Base-by-base conservation (phyloP, 768 basidiomycete genomes). In the Gelatoporia subvermispora region DNA sequence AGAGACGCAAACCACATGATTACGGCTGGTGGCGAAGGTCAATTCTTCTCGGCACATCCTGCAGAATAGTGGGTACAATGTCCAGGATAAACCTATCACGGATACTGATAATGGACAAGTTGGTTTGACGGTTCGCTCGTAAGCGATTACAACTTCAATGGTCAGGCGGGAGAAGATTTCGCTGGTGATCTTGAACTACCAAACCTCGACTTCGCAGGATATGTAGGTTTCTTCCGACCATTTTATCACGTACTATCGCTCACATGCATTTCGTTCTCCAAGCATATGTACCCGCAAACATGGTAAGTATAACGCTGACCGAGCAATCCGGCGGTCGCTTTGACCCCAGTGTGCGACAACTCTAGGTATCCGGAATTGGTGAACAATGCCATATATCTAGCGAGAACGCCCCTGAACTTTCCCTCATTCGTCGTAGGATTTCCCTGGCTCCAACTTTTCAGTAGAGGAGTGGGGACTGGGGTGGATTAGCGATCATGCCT, bases 151-250 rank as follows among this genome's bases (percentile, higher is more conserved):
- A 80, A 79, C 53, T 79, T 74, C 63, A 75, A 81, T 43, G 78
- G 79, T 0, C 68, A 77, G 72, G 78, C 76, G 47, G 77, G 77
- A 8, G 78, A 81, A 60, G 77, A 79, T 55, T 80, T 81, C 48
- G 74, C 77, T 40, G 57, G 60, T 3, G 77, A 75, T 35, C 60
- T 78, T 22, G 61, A 61, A 0, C 63, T 81, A 17, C 66, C 71
- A 7, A 78, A 80, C 53, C 73, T 81, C 51, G 78, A 80, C 58
- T 80, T 80, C 54, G 77, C 69, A 8, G 74, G 70, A 18, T 81
- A 80, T 56, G 78, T 81, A 63, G 70, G 59, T 16, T 20, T n/a
- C 9, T 23, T 34, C n/a, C 36, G 10, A 17, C 37, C 39, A 1
- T 3, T 35, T 24, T 22, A 35, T 8, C 21, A 13, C 46, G 15